Conservation (phyloP, 2,329 filamentous ascomycete species). For the Claviceps spartinae region DNA sequence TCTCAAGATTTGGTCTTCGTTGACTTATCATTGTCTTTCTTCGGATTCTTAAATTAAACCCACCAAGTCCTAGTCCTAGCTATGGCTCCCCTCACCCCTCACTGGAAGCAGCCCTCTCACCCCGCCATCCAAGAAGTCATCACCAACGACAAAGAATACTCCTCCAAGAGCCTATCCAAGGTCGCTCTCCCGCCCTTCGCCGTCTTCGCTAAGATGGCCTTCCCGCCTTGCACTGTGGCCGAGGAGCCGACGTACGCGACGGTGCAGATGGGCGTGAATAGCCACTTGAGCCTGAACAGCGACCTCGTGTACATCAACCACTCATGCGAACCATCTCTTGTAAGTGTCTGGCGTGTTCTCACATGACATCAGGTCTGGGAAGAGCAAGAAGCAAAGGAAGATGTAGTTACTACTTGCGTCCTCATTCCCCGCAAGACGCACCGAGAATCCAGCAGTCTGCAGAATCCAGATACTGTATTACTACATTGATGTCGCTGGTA, state of each 20-base stretch:
- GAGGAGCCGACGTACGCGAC: slow-evolving; percentile 47
- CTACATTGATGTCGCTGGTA: too few species aligned
- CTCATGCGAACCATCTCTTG: slow-evolving; percentile 51
- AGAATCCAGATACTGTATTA: too few species aligned
- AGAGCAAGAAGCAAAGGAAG: too few species aligned
- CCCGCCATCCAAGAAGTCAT: slow-evolving; percentile 43
- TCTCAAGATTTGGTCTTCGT: not conserved
- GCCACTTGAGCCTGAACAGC: slow-evolving; percentile 50
- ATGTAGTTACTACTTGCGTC: not conserved
- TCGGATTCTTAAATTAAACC: not conserved
- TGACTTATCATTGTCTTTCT: too few species aligned
- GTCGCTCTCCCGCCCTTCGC: slow-evolving; percentile 45
- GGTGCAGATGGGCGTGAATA: slow-evolving; percentile 42
- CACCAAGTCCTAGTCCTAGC: not conserved
- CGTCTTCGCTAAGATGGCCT: slow-evolving; percentile 51
- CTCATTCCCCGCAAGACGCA: not conserved
- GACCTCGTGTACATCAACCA: slow-evolving; percentile 57
- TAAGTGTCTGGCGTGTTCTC: slow-evolving; percentile 23
- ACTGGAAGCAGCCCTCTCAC: slow-evolving; percentile 49
- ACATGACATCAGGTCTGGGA: not conserved
- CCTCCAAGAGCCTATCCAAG: slow-evolving; percentile 45
- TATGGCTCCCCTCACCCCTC: slow-evolving; percentile 44
- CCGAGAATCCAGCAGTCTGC: too few species aligned
- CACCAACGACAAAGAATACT: slow-evolving; percentile 38
- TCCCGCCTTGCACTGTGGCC: slow-evolving; percentile 47